phyloP scores from a whole-genome alignment of 257 asterid species.

The Voacanga thouarsii region DNA sequence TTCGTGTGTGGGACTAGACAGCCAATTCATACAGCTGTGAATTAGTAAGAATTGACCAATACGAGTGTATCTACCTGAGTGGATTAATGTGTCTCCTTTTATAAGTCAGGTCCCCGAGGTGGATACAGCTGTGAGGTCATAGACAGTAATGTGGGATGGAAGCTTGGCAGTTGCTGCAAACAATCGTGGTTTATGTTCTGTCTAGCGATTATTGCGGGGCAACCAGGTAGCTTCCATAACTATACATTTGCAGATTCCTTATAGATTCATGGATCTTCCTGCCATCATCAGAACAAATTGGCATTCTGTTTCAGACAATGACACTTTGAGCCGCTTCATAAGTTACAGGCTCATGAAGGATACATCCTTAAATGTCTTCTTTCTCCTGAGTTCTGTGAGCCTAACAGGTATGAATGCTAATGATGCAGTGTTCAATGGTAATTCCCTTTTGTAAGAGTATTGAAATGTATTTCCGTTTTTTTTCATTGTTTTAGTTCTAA shows the following conservation, averaged over 20 bases:
- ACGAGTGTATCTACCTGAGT: background rate
- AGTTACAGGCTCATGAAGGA: conserved; percentile 88
- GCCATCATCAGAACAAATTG: conserved; percentile 11
- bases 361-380: conserved; percentile 93
- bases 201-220: conserved; percentile 86
- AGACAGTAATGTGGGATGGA: conserved; percentile 99
- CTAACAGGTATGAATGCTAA: conserved; percentile 58
- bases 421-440: background rate
- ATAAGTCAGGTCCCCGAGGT: conserved; percentile 84
- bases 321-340: conserved; percentile 98
- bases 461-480: background rate
- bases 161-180: conserved; percentile 97
- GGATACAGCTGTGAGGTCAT: conserved; percentile 88
- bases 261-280: background rate
- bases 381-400: conserved; percentile 92
- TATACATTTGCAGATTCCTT: conserved; percentile 9
- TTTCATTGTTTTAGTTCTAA: background rate
- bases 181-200: conserved; percentile 86
- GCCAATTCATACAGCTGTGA: conserved; percentile 99
- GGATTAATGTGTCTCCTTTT: background rate
- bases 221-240: conserved; percentile 53
- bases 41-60: conserved; percentile 45
- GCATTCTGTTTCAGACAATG: conserved; percentile 68
- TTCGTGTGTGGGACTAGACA: conserved; percentile 97
- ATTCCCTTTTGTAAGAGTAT: background rate